A percentile compares a stretch with the other conserved stretches of the same genome.
Evolutionary conservation across 2,329 filamentous ascomycete species (phyloP).

Genomic region (Ceratocystis diversiconidia): DNA sequence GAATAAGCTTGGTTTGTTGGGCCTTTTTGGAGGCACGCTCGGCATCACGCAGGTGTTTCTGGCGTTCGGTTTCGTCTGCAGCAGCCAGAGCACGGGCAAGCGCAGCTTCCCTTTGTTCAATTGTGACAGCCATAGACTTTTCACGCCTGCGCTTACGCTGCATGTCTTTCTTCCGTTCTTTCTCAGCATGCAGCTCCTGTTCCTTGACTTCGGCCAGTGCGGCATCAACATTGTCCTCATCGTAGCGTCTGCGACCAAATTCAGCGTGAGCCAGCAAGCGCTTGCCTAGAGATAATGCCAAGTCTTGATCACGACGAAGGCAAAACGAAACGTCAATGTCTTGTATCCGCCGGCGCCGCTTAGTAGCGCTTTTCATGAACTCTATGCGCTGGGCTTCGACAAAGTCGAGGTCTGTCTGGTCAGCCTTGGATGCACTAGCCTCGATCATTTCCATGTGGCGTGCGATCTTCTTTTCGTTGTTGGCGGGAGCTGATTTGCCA

Average conservation of each 20-base stretch:
- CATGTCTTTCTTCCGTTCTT: conserved; percentile 99
- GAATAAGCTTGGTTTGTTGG: conserved; percentile 71
- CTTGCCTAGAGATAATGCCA: conserved; percentile 40
- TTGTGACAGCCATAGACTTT: conserved; percentile 86
- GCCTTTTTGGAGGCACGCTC: conserved; percentile 88
- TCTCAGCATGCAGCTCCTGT: conserved; percentile 82
- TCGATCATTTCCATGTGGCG: conserved; percentile 30
- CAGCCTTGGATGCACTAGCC: conserved; percentile 27
- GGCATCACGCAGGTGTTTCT: conserved; percentile 69
- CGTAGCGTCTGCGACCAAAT: conserved; percentile 61
- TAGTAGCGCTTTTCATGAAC: conserved; percentile 45
- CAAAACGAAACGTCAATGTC: conserved; percentile 48
- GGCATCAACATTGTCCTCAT: conserved; percentile 61
- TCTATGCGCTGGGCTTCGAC: conserved; percentile 32
- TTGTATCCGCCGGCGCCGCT: conserved; percentile 55
- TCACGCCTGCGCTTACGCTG: conserved; percentile 90
- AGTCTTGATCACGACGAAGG: conserved; percentile 48
- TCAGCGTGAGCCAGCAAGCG: conserved; percentile 56
- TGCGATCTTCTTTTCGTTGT: conserved; percentile 32
- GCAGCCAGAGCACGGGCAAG: conserved; percentile 64
- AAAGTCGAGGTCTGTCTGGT: conserved; percentile 25
- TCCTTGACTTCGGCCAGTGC: conserved; percentile 78
- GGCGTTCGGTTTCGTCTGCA: conserved; percentile 67
- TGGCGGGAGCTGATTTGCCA: conserved; percentile 43
- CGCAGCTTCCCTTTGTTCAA: conserved; percentile 77